Evolutionary conservation across 352 stramenopile species (phyloP), one percentile per base, ranked within the genome.

Genomic region (Globisporangium acanthophoron): DNA sequence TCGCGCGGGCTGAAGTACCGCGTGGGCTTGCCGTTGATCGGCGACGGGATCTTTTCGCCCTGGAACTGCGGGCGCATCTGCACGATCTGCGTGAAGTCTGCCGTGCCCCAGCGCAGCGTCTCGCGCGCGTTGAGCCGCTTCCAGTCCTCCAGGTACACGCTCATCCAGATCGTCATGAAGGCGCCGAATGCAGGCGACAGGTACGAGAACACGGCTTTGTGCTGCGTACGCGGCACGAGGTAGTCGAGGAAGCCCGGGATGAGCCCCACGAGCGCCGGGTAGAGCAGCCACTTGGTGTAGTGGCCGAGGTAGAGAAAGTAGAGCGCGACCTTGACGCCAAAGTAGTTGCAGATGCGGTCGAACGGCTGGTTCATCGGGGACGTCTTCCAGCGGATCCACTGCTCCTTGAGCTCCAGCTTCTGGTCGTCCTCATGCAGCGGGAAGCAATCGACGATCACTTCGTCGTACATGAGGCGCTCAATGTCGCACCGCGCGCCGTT

Each of bases 221-320:
- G 75, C 55, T 75, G 35, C 2, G 70, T 66, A 40, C 62, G 59
- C 13, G 69, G 67, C 37, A 90, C 69, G 27, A 70, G 61, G 57
- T 82, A 82, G 46, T 85, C 79, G 40, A 88, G 66, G 16, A 97
- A 82, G 16, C 93, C 92, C 33, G 97, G 88, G 35, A 97, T 56
- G 45, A 94, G 73, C 3, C 96, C 96, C 46, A 98, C 62, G 20
- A 98, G 55, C 43, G 89, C 94, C 21, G 97, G 85, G 55, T 96
- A 96, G n/a, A 98, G 65, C 31, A 99, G 76, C 81, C 97, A 97
- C 57, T 94, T 92, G 41, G 94, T 97, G 70, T 95, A 97, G 71
- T 98, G 94, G 15, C 97, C 92, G 24, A 99, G 62, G 84, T 96
- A 99, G 39, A 97, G 73, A 67, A 99, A 99, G 74, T 99, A 99